phyloP scores from a whole-genome alignment of 2,329 filamentous ascomycete species.

The Biscogniauxia marginata region DNA sequence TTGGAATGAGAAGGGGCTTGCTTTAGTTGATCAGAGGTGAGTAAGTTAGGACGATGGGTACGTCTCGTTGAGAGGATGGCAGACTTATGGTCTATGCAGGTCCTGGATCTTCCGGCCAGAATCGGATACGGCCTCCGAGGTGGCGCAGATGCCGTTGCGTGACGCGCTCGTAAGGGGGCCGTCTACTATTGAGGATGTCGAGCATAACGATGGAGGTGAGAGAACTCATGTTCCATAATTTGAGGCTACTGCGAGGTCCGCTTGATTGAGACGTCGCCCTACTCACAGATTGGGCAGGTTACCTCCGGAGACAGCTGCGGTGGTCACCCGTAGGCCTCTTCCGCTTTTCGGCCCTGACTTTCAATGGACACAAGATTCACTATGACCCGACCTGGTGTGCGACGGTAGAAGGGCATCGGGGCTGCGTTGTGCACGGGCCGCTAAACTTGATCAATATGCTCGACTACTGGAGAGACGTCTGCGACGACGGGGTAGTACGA shows the following conservation, averaged over 20 bases:
- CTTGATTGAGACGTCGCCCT: not conserved
- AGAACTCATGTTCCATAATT: not conserved
- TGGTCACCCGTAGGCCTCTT: conserved; percentile 61
- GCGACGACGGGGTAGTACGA: conserved; percentile 28
- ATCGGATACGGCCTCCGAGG: conserved; percentile 21
- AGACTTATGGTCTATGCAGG: conserved; percentile 6
- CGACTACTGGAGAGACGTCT: conserved; percentile 61
- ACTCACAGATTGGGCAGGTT: conserved; percentile 11
- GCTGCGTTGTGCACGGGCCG: conserved; percentile 77
- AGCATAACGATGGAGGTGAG: conserved; percentile 13
- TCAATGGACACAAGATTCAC: conserved; percentile 85
- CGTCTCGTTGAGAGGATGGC: too few relatives aligned
- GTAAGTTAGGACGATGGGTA: not conserved
- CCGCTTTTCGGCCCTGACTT: conserved; percentile 79
- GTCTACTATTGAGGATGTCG: conserved; percentile 27
- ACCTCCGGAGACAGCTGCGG: conserved; percentile 32
- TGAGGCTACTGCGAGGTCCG: not conserved
- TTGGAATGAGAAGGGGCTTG: conserved; percentile 48
- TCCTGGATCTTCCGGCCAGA: conserved; percentile 47
- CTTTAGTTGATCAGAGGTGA: conserved; percentile 54
- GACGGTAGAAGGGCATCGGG: conserved; percentile 65
- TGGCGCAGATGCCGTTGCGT: conserved; percentile 13
- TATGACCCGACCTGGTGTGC: conserved; percentile 68
- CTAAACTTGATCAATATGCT: conserved; percentile 72
- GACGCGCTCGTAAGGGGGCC: conserved; percentile 21